phyloP scores from a whole-genome alignment of 2,329 filamentous ascomycete species.

The Aspergillus calidoustus region DNA sequence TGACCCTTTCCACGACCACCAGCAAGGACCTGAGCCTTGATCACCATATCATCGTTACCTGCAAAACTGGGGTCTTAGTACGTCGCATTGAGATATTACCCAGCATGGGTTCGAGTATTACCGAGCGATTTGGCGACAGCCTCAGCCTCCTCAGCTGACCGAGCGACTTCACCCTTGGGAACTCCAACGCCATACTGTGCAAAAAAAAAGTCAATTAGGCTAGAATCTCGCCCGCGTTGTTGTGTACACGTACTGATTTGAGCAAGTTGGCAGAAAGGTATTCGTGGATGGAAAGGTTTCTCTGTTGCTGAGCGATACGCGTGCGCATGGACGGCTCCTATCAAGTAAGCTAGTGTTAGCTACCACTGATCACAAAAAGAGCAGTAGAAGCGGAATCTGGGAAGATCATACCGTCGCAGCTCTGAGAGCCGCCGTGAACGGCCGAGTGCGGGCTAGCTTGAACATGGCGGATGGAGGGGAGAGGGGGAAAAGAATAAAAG shows the following conservation, averaged over 20 bases:
- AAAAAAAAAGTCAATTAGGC: neutral
- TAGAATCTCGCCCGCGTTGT: neutral
- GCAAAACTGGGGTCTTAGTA: conserved; percentile 26
- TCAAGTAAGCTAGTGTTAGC: conserved; percentile 48
- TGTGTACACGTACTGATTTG: conserved; percentile 57
- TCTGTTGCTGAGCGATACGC: conserved; percentile 71
- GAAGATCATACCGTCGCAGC: conserved; percentile 69
- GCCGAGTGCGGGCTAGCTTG: conserved; percentile 76
- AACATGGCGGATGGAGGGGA: conserved; percentile 68
- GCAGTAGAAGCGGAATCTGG: conserved; percentile 16
- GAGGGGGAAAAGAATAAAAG: conserved; percentile 26
- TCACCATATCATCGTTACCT: conserved; percentile 92
- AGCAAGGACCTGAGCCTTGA: conserved; percentile 98
- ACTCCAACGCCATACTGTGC: conserved; percentile 89
- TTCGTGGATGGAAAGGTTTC: conserved; percentile 96
- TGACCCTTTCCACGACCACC: conserved; percentile 97
- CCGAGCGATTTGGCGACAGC: conserved; percentile 86
- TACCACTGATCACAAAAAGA: too few species aligned
- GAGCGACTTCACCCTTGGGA: conserved; percentile 86
- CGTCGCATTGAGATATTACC: conserved; percentile 12
- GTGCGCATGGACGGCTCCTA: conserved; percentile 62
- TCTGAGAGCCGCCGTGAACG: conserved; percentile 78
- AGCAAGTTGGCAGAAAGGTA: conserved; percentile 94
- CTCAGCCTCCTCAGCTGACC: conserved; percentile 84
- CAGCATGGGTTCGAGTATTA: conserved; percentile 41